These are phyloP conservation scores for Fraxinus greggii DNA, from an alignment of 305 asterid species.

Conservation along the genomic window DNA sequence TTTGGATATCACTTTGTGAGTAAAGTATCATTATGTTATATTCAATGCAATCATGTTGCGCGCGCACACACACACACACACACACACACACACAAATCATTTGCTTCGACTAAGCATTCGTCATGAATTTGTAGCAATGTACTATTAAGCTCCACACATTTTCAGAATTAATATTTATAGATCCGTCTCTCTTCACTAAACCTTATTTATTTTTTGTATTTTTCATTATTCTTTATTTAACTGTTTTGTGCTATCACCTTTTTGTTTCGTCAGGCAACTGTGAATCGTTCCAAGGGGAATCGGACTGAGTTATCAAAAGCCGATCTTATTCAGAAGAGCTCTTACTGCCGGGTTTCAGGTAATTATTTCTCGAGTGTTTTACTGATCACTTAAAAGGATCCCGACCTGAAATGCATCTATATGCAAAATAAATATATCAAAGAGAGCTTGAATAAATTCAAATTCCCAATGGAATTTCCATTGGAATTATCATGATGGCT, in stretches of 20 bases:
- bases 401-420: background rate
- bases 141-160: background rate
- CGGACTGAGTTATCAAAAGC: constrained; percentile 74
- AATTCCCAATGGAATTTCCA: background rate
- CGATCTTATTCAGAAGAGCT: constrained; percentile 80
- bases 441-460: background rate
- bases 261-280: constrained; percentile 62
- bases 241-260: constrained; percentile 7
- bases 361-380: constrained; percentile 9
- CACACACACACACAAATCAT: background rate
- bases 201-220: background rate
- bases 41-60: background rate
- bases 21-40: background rate
- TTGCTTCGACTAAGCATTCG: background rate
- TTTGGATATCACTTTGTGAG: background rate
- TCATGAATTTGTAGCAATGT: background rate
- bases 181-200: background rate
- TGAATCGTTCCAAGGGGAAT: constrained; percentile 92
- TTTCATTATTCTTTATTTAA: background rate
- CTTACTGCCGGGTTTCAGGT: constrained; percentile 92
- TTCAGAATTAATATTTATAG: background rate
- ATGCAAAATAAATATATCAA: background rate
- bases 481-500: background rate
- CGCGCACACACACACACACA: background rate
- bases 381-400: background rate